A percentile compares a stretch with the other conserved stretches of the same genome.
Conservation (phyloP, 495 filamentous ascomycete genomes). For the Stereocaulon alpinum region DNA sequence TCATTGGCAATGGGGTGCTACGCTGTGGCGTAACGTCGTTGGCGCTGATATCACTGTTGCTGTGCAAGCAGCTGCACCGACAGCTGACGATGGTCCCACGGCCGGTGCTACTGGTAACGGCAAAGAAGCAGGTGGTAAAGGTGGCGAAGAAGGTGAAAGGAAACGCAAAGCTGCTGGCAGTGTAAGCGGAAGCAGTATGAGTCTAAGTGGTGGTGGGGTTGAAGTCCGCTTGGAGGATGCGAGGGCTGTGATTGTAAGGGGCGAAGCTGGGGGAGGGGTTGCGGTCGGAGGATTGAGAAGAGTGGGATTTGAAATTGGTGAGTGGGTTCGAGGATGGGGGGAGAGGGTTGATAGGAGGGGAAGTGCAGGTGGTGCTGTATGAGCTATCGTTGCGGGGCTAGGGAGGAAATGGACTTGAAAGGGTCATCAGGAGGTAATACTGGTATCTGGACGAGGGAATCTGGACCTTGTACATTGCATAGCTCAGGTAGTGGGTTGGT, state of each 20-base stretch:
- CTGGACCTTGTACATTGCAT: not conserved
- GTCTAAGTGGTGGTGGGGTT: constrained; percentile 30
- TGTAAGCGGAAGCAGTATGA: constrained; percentile 14
- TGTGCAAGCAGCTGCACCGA: constrained; percentile 30
- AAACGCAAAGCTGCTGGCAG: constrained; percentile 11
- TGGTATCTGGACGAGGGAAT: not conserved
- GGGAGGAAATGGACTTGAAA: not conserved
- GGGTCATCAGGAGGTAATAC: not conserved
- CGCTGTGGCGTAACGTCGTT: constrained; percentile 79
- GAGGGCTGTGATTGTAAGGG: constrained; percentile 47
- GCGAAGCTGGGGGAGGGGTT: constrained; percentile 16
- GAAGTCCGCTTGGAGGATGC: constrained; percentile 44
- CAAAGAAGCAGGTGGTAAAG: constrained; percentile 29
- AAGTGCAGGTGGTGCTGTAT: not conserved
- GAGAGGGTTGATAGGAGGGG: constrained; percentile 17
- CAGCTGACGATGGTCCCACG: constrained; percentile 8
- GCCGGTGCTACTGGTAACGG: not conserved
- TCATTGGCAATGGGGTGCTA: constrained; percentile 98
- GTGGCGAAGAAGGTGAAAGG: constrained; percentile 37
- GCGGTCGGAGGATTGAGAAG: constrained; percentile 20
- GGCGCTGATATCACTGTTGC: constrained; percentile 82
- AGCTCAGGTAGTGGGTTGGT: not conserved
- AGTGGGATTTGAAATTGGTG: constrained; percentile 24
- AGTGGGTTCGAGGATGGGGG: constrained; percentile 21
- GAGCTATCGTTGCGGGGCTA: not conserved